These are phyloP conservation scores for Athelia sp. DNA, from an alignment of 1,284 basidiomycete species.

Conservation along the genomic window DNA sequence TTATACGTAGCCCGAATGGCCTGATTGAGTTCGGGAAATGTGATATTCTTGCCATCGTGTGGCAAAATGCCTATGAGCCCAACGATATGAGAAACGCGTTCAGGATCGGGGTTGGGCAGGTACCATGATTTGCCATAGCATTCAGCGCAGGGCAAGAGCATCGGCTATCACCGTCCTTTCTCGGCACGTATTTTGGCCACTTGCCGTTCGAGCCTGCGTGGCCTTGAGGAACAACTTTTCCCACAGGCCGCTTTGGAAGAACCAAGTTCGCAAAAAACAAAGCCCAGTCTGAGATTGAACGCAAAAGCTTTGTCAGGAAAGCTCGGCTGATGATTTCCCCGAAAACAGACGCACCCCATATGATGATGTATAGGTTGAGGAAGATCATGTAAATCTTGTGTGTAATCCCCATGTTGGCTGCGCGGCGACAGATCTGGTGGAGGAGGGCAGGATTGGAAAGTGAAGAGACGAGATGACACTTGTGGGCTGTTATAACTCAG, in stretches of 20 bases:
- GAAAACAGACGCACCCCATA: neutral
- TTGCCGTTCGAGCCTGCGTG: too few species aligned
- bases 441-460: too few species aligned
- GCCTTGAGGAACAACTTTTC: too few species aligned
- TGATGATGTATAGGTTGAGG: neutral
- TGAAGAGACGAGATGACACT: too few species aligned
- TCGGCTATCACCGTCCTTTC: constrained; percentile 61
- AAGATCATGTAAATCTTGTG: too few species aligned
- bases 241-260: constrained; percentile 54
- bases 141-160: constrained; percentile 69
- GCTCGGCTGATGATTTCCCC: constrained; percentile 42
- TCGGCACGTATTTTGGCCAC: too few species aligned
- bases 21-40: constrained; percentile 50
- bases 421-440: too few species aligned
- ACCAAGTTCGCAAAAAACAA: constrained; percentile 63
- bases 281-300: constrained; percentile 48
- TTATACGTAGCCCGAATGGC: constrained; percentile 57
- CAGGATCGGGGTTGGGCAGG: constrained; percentile 13
- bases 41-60: constrained; percentile 59
- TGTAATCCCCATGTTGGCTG: too few species aligned
- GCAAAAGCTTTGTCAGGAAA: constrained; percentile 43
- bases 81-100: neutral
- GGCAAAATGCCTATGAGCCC: constrained; percentile 56
- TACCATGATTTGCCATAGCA: constrained; percentile 72
- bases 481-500: too few species aligned